Percentiles rank a stretch among this genome's conserved stretches.
Evolutionary conservation across 805 yeast genomes (phyloP).

Genomic region (Cyberlindnera veronae): DNA sequence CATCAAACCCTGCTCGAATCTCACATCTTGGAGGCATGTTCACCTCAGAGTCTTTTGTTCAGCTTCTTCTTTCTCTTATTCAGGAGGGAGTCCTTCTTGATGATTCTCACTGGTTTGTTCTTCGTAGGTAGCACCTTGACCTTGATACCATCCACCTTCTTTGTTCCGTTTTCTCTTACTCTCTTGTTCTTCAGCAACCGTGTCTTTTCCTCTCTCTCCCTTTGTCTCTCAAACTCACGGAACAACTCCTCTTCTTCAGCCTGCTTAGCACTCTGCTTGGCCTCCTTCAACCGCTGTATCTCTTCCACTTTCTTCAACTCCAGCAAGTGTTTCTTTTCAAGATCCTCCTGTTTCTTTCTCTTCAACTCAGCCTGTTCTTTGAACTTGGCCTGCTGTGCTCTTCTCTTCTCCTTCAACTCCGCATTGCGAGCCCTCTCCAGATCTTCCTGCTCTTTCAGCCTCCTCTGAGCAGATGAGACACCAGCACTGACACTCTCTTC

Average conservation of each 20-base stretch:
- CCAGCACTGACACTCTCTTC: constrained; percentile 38
- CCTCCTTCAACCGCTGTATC: constrained; percentile 13
- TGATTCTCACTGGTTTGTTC: constrained; percentile 4
- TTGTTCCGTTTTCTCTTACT: constrained; percentile 10
- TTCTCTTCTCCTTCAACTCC: constrained; percentile 28
- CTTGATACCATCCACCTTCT: constrained; percentile 23
- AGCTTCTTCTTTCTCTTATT: constrained; percentile 26
- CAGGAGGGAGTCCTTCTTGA: constrained; percentile 22
- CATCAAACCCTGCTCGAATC: no score
- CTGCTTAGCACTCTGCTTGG: constrained; percentile 12
- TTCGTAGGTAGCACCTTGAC: constrained; percentile 21
- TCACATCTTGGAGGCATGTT: background rate
- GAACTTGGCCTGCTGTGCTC: constrained; percentile 23
- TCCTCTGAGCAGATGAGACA: constrained; percentile 4
- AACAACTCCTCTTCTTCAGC: constrained; percentile 21
- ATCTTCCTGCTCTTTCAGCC: constrained; percentile 24
- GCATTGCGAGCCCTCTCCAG: constrained; percentile 27
- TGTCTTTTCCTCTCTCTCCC: constrained; percentile 15
- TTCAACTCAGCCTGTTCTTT: constrained; percentile 24
- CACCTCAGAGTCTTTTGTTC: constrained; percentile 17
- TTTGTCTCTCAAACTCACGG: constrained; percentile 15
- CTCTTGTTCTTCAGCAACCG: constrained; percentile 15
- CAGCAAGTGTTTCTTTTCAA: constrained; percentile 19
- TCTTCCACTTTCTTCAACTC: constrained; percentile 22
- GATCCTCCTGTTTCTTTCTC: constrained; percentile 18